Evolutionary conservation across 352 stramenopile species (phyloP), one percentile per base, ranked within the genome.

Genomic region (Thraustotheca clavata): DNA sequence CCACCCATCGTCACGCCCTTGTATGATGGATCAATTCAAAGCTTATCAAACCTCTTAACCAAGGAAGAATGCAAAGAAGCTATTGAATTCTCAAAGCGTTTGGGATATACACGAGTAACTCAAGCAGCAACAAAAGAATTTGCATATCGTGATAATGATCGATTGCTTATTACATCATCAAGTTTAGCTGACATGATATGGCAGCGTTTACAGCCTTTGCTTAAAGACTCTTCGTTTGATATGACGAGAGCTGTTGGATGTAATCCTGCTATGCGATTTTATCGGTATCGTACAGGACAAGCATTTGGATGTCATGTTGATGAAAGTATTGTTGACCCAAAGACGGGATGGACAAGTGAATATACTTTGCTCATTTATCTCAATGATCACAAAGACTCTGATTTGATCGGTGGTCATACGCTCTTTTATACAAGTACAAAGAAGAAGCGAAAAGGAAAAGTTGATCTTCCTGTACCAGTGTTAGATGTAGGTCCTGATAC

Each of bases 281-380:
- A 92, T 38, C 76, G 80, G 16, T 92, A 92, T 69, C 68, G 69
- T 41, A 66, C 62, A 4, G 80, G 80, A 14, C 83, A 92, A 72
- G 69, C 76, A 5, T 92, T 92, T 67, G 83, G 80, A 34, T 90
- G 80, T 48, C 80, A 90, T 57, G 80, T 92, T n/a, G 83, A 92
- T 67, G 79, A 90, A 71, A 92, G 83, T 71, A 79, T 90, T 67
- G 75, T 90, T 54, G 80, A 92, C 60, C 73, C 75, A 3, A 62
- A 80, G 50, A 92, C 83, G 33, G 73, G 77, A 41, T 77, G 74
- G 68, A 73, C 85, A 69, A 92, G 83, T 50, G 80, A 77, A 71
- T 90, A 89, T 69, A 92, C 83, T 8, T 76, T 90, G 67, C 77
- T 90, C 35, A 79, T 92, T 39, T 92, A 90, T 67, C 73, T 92